A percentile compares a stretch with the other conserved stretches of the same genome.
Conservation (phyloP, 1,139 yeast species). For the Sugiyamaella novakii region DNA sequence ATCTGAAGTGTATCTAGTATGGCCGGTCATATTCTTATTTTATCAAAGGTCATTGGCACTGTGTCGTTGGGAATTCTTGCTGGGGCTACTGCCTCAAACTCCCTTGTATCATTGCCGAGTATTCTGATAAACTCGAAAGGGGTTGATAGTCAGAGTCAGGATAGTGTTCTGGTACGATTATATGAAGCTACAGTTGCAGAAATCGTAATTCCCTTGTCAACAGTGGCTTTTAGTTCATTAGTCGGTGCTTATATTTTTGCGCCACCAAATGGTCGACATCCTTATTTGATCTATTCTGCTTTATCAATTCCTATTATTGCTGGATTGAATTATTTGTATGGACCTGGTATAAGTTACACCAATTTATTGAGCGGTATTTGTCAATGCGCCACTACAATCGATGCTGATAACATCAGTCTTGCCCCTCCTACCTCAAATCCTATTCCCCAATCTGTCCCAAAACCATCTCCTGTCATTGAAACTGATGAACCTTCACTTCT, state of each 20-base stretch:
- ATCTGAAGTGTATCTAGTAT: conserved; percentile 15
- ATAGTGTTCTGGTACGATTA: neutral
- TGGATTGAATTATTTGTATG: conserved; percentile 19
- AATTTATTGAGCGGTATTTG: neutral
- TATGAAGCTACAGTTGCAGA: conserved; percentile 15
- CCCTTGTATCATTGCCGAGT: conserved; percentile 31
- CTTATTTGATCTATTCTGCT: conserved; percentile 36
- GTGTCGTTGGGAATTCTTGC: conserved; percentile 37
- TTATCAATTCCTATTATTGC: conserved; percentile 30
- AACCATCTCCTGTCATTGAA: conserved; percentile 8
- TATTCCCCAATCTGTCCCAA: neutral
- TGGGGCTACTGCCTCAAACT: conserved; percentile 33
- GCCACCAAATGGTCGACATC: conserved; percentile 33
- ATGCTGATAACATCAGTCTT: neutral
- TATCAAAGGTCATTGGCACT: conserved; percentile 37
- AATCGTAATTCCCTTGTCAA: conserved; percentile 26
- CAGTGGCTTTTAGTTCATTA: conserved; percentile 29
- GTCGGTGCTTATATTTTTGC: conserved; percentile 31
- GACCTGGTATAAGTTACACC: conserved; percentile 1
- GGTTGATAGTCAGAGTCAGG: neutral
- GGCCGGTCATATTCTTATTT: conserved; percentile 31
- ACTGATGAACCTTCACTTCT: conserved; percentile 30
- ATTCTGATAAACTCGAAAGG: conserved; percentile 9
- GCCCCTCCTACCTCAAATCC: neutral
- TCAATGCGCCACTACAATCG: neutral